Evolutionary conservation across 208 protist genomes (phyloP).

Genomic region (Trypanosoma cruzi): DNA sequence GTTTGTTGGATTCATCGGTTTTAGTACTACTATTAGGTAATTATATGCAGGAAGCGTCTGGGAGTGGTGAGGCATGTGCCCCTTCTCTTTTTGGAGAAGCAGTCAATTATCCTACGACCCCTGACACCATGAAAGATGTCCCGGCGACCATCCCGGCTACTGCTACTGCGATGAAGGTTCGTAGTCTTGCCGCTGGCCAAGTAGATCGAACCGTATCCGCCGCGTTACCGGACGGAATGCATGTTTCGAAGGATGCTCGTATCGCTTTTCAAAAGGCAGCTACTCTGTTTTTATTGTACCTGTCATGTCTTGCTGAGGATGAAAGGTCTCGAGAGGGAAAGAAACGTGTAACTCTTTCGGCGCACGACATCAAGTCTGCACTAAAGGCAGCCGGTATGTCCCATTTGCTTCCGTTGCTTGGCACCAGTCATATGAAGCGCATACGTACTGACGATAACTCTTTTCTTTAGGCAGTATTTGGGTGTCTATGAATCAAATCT

Average conservation of each 20-base stretch:
- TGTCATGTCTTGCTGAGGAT: constrained; percentile 75
- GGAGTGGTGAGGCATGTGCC: not conserved
- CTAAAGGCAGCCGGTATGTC: constrained; percentile 73
- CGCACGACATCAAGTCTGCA: constrained; percentile 63
- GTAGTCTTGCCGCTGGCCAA: constrained; percentile 72
- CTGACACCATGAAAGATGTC: not conserved
- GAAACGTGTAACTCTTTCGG: constrained; percentile 60
- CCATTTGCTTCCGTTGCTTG: constrained; percentile 59
- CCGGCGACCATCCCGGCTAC: not conserved
- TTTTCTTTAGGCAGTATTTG: not conserved
- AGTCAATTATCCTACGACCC: too few relatives aligned
- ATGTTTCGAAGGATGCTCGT: constrained; percentile 63
- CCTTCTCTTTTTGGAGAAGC: not conserved
- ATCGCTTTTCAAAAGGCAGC: constrained; percentile 82
- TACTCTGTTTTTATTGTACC: constrained; percentile 65
- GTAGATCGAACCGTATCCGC: constrained; percentile 63
- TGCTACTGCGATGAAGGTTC: constrained; percentile 4
- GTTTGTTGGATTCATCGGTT: not conserved
- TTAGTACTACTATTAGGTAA: not conserved
- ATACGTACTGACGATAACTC: not conserved
- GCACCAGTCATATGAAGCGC: constrained; percentile 46
- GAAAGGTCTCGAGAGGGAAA: constrained; percentile 42
- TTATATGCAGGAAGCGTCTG: not conserved
- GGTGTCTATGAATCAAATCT: not conserved
- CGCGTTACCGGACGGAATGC: constrained; percentile 64